These are phyloP conservation scores for Colletotrichum gigasporum DNA, from an alignment of 2,329 filamentous ascomycete genomes.

Conservation along the genomic window DNA sequence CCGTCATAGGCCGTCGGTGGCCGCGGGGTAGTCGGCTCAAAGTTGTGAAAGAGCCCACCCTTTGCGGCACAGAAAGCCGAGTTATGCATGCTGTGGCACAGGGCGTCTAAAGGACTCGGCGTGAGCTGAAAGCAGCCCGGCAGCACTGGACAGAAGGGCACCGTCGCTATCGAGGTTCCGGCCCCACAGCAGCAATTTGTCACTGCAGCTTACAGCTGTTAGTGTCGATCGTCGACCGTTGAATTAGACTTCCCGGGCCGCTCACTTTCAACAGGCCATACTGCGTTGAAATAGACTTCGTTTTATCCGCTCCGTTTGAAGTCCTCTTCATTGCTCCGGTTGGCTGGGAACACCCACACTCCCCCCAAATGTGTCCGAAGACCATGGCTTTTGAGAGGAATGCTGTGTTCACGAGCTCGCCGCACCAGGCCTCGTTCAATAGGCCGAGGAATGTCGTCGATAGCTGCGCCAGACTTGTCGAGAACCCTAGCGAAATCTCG, in stretches of 20 bases:
- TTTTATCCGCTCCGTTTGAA: neutral
- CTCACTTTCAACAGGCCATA: neutral
- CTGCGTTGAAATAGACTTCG: neutral
- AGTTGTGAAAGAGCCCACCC: no score
- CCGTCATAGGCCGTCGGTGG: slow-evolving; percentile 5
- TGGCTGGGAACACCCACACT: neutral
- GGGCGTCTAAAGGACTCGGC: no score
- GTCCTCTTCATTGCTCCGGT: neutral
- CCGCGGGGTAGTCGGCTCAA: neutral
- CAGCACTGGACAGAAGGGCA: no score
- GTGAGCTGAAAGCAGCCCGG: neutral
- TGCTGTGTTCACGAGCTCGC: neutral
- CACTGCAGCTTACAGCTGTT: no score
- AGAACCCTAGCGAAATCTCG: neutral
- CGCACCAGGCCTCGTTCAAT: neutral
- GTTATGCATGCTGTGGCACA: no score
- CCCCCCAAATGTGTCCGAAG: neutral
- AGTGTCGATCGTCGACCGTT: neutral
- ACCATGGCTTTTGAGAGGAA: neutral
- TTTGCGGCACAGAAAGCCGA: no score
- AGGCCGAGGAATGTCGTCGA: neutral
- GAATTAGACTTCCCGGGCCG: neutral
- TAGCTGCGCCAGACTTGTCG: neutral
- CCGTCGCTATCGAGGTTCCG: no score
- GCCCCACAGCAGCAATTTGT: no score